Evolutionary conservation across 495 filamentous ascomycete species (phyloP).

Genomic region (Letharia columbiana): DNA sequence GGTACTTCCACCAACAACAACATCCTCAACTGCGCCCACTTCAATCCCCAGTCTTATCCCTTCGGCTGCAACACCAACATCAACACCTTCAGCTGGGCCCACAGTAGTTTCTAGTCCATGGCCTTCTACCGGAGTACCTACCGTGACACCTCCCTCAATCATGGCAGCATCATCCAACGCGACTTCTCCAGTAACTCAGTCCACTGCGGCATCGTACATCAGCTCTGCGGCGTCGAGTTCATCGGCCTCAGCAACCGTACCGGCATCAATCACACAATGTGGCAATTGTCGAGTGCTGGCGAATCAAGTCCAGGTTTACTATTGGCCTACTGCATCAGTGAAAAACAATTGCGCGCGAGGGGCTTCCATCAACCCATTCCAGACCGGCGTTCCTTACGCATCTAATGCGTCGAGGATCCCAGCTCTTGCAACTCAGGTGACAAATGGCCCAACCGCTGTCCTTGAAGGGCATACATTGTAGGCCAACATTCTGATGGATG

Average conservation of each 20-base stretch:
- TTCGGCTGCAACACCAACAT: background rate
- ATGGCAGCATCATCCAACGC: background rate
- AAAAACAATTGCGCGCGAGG: constrained; percentile 16
- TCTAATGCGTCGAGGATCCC: constrained; percentile 15
- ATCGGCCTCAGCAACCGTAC: background rate
- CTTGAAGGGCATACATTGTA: constrained; percentile 18
- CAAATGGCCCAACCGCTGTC: constrained; percentile 3
- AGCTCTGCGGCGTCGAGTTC: background rate
- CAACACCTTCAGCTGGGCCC: background rate
- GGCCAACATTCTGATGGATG: background rate
- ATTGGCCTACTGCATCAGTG: constrained; percentile 17
- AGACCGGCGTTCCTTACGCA: constrained; percentile 12
- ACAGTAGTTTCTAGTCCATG: background rate
- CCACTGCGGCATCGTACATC: background rate
- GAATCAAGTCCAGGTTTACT: constrained; percentile 20
- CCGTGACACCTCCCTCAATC: background rate
- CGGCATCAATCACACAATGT: constrained; percentile 9
- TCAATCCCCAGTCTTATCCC: background rate
- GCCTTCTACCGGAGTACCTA: background rate
- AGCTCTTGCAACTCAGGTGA: background rate
- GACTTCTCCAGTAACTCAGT: background rate
- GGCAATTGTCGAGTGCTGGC: constrained; percentile 17
- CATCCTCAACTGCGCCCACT: background rate
- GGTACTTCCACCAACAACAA: background rate
- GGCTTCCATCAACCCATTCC: background rate